Conservation (phyloP, 148 eudicot species). For the Camellia granthamiana region DNA sequence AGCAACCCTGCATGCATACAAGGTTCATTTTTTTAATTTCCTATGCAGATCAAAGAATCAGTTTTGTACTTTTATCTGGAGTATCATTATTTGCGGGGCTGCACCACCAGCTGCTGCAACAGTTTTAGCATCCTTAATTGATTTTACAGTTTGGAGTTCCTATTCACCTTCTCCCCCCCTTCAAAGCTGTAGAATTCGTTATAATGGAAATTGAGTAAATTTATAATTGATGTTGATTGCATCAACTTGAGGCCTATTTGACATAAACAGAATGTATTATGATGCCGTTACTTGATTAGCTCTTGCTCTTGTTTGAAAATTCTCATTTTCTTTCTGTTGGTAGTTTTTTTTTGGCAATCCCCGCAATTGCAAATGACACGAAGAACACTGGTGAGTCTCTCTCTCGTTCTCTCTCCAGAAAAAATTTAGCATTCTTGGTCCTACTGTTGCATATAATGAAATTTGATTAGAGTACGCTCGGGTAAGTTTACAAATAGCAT, state of each 20-base stretch:
- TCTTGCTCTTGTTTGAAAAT: background rate
- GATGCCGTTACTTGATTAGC: constrained; percentile 6
- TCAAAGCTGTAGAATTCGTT: constrained; percentile 11
- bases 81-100: constrained; percentile 17
- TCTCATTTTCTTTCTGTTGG: background rate
- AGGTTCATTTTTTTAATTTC: background rate
- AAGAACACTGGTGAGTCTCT: no score
- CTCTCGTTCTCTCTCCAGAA: no score
- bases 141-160: background rate
- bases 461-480: no score
- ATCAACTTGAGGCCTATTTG: background rate
- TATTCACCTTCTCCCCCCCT: background rate
- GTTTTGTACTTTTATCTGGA: constrained; percentile 18
- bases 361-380: no score
- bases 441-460: no score
- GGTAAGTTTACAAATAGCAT: no score
- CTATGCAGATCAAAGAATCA: constrained; percentile 15
- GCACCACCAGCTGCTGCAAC: constrained; percentile 4
- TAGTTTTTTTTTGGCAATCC: no score
- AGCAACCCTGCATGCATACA: background rate
- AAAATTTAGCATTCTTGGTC: no score
- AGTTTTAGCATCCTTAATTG: background rate
- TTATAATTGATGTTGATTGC: constrained; percentile 1
- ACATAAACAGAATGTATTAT: background rate
- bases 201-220: background rate